Evolutionary conservation across 352 stramenopile species (phyloP).

Genomic region (Phytophthora macrochlamydospora): DNA sequence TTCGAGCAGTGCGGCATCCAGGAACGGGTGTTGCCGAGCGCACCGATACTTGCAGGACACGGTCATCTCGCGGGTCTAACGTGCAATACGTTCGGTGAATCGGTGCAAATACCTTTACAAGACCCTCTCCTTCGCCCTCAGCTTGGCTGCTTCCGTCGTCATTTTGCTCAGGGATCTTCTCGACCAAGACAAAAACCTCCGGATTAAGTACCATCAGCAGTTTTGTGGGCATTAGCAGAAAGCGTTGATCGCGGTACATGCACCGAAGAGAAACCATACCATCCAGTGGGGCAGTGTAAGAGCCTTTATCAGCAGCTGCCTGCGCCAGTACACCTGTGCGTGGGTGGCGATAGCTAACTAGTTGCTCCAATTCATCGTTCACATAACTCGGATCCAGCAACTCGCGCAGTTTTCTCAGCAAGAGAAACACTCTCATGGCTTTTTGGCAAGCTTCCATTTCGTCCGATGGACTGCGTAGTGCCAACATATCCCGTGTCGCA

Average conservation of each 20-base stretch:
- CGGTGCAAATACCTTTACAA: conserved; percentile 69
- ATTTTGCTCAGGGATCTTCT: conserved; percentile 39
- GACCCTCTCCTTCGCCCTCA: conserved; percentile 36
- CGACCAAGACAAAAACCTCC: conserved; percentile 71
- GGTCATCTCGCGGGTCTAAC: conserved; percentile 71
- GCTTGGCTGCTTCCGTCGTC: conserved; percentile 26
- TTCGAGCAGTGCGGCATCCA: conserved; percentile 65
- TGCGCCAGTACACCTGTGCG: conserved; percentile 55
- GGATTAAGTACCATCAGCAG: conserved; percentile 78
- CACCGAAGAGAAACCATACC: conserved; percentile 78
- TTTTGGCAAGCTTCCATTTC: conserved; percentile 80
- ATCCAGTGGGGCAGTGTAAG: conserved; percentile 39
- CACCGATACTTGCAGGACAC: conserved; percentile 73
- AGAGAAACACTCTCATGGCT: conserved; percentile 72
- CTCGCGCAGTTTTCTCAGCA: conserved; percentile 55
- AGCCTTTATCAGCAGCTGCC: conserved; percentile 29
- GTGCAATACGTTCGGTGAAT: conserved; percentile 78
- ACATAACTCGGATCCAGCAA: conserved; percentile 52
- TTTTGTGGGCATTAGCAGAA: conserved; percentile 60
- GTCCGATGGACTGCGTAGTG: conserved; percentile 55
- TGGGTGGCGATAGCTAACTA: conserved; percentile 62
- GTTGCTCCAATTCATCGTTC: conserved; percentile 53
- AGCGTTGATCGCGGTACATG: conserved; percentile 81
- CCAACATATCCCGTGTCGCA: conserved; percentile 37
- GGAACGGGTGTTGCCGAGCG: conserved; percentile 58